Evolutionary conservation across 139 green algal species (phyloP).

Genomic region (Mychonastes homosphaera): DNA sequence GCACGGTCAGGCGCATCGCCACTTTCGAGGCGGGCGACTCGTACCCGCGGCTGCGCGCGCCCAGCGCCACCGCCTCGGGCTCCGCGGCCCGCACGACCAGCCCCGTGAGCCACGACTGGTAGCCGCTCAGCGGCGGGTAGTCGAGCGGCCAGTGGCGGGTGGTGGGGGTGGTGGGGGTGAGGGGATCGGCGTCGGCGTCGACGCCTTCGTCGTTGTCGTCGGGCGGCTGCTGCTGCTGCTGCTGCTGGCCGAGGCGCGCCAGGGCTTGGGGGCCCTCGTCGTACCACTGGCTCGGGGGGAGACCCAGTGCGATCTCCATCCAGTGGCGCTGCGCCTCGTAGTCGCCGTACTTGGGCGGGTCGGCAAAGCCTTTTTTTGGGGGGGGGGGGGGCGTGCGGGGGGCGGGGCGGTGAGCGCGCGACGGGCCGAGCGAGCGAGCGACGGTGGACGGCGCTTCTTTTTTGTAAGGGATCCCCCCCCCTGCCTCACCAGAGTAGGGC

Average conservation of each 20-base stretch:
- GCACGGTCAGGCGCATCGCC: constrained; percentile 72
- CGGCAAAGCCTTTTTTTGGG: constrained; percentile 40
- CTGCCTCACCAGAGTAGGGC: constrained; percentile 61
- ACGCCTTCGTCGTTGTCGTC: no score
- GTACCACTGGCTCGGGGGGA: constrained; percentile 73
- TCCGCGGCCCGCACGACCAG: constrained; percentile 53
- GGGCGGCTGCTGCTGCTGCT: background rate
- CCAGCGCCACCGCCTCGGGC: constrained; percentile 60
- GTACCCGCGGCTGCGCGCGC: constrained; percentile 53
- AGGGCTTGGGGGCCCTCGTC: background rate
- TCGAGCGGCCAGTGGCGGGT: constrained; percentile 87
- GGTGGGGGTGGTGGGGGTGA: no score
- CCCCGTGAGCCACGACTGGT: constrained; percentile 80
- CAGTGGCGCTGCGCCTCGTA: constrained; percentile 98
- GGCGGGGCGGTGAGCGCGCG: background rate
- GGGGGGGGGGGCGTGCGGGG: no score
- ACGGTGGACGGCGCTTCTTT: background rate
- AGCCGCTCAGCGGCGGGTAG: constrained; percentile 93
- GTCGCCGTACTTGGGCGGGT: constrained; percentile 81
- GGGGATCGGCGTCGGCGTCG: no score
- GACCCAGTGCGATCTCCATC: constrained; percentile 91
- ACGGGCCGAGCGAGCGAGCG: background rate
- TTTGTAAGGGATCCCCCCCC: background rate
- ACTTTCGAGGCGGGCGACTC: constrained; percentile 69
- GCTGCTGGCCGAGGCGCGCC: background rate